A percentile compares a stretch with the other conserved stretches of the same genome.
Conservation (phyloP, 352 stramenopile species). For the Phytophthora syringae region DNA sequence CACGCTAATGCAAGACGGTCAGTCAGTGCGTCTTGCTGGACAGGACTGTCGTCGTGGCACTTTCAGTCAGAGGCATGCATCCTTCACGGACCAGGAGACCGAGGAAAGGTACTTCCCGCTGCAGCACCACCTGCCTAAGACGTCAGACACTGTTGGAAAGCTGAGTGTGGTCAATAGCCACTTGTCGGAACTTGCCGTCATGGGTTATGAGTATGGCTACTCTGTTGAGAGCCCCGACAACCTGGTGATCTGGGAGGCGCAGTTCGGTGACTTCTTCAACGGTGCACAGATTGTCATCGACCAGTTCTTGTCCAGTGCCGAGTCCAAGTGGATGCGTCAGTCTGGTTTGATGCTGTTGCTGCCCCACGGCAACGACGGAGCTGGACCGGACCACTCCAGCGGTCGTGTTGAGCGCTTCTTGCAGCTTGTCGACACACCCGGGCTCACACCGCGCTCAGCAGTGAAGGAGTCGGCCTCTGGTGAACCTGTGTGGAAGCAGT, state of each 20-base stretch:
- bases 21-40: conserved; percentile 85
- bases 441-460: conserved; percentile 42
- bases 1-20: conserved; percentile 81
- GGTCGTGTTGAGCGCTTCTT: conserved; percentile 88
- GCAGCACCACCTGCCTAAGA: conserved; percentile 64
- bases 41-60: conserved; percentile 91
- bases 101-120: conserved; percentile 80
- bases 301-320: conserved; percentile 84
- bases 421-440: conserved; percentile 82
- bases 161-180: conserved; percentile 84
- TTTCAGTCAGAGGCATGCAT: conserved; percentile 88
- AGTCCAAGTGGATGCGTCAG: conserved; percentile 92
- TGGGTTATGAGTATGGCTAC: conserved; percentile 92
- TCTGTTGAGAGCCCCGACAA: conserved; percentile 83
- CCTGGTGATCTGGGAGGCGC: conserved; percentile 91
- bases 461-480: conserved; percentile 36
- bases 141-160: conserved; percentile 39
- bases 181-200: conserved; percentile 87
- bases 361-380: conserved; percentile 89
- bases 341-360: conserved; percentile 85
- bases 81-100: conserved; percentile 84
- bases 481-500: conserved; percentile 56
- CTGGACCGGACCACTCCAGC: conserved; percentile 89
- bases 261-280: conserved; percentile 93
- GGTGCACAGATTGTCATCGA: conserved; percentile 91